phyloP scores from a whole-genome alignment of 768 basidiomycete species.

The Suillus bovinus region DNA sequence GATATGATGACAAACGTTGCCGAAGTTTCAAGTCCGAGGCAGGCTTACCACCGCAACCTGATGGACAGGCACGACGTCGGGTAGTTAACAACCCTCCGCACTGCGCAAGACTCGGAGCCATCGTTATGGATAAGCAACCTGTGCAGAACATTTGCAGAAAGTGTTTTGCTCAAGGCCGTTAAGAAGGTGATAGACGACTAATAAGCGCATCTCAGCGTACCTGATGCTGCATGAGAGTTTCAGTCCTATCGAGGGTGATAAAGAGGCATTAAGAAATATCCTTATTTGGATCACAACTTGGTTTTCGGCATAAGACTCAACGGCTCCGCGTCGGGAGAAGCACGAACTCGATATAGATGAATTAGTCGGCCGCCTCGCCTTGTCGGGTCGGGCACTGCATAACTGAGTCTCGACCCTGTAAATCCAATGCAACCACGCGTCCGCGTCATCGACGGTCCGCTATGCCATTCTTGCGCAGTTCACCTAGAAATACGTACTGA shows the following conservation, averaged over 20 bases:
- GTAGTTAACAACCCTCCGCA: background rate
- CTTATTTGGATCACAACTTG: too few species aligned
- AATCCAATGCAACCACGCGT: background rate
- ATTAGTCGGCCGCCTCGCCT: background rate
- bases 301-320: background rate
- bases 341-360: background rate
- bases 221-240: conserved; percentile 1
- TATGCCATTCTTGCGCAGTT: too few species aligned
- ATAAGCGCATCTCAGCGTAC: conserved; percentile 5
- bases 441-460: background rate
- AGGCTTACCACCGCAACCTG: background rate
- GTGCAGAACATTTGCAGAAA: background rate
- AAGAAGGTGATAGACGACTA: conserved; percentile 9
- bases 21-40: background rate
- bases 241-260: too few species aligned
- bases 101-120: background rate
- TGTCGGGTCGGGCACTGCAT: background rate
- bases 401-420: background rate
- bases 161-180: conserved; percentile 5
- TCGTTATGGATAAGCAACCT: background rate
- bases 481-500: background rate
- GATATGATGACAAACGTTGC: background rate
- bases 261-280: background rate
- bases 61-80: background rate
- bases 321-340: conserved; percentile 5